phyloP scores from a whole-genome alignment of 2,329 filamentous ascomycete genomes.

The Coniochaeta pulveracea region DNA sequence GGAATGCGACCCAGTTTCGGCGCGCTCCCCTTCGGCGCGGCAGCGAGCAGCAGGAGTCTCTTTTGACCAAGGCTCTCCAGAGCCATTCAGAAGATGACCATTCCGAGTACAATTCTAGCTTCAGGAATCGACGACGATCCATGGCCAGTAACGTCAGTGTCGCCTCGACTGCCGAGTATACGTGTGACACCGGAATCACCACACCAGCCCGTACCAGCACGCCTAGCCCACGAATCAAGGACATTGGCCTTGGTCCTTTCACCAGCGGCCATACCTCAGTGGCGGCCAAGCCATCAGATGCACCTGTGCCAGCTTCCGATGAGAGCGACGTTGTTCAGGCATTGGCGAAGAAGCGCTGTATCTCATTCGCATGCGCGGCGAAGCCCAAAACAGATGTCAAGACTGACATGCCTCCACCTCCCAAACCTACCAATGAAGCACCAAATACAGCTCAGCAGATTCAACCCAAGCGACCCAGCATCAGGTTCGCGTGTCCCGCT shows the following conservation, averaged over 20 bases:
- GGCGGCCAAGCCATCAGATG: conserved; percentile 8
- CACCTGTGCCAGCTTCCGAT: conserved; percentile 5
- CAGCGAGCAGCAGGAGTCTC: conserved; percentile 57
- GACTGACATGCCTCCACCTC: conserved; percentile 22
- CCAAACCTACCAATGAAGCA: conserved; percentile 17
- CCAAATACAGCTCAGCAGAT: conserved; percentile 23
- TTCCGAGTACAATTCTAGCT: conserved; percentile 23
- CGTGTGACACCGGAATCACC: conserved; percentile 86
- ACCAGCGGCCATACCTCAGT: conserved; percentile 3
- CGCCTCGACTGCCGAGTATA: conserved; percentile 79
- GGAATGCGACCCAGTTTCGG: conserved; percentile 28
- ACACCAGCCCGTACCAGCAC: conserved; percentile 82
- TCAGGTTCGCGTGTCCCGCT: conserved; percentile 66
- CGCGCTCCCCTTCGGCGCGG: conserved; percentile 35
- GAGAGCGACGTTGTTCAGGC: conserved; percentile 48
- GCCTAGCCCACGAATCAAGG: conserved; percentile 73
- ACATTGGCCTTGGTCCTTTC: conserved; percentile 32
- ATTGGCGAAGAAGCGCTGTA: conserved; percentile 71
- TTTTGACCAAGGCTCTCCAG: conserved; percentile 77
- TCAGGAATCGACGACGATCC: conserved; percentile 43
- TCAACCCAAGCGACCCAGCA: conserved; percentile 44
- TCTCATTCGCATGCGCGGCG: conserved; percentile 78
- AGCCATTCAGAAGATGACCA: conserved; percentile 49
- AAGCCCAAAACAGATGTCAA: conserved; percentile 41
- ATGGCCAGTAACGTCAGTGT: conserved; percentile 71